Conservation (phyloP, 768 basidiomycete species). For the Mycena indigotica region DNA sequence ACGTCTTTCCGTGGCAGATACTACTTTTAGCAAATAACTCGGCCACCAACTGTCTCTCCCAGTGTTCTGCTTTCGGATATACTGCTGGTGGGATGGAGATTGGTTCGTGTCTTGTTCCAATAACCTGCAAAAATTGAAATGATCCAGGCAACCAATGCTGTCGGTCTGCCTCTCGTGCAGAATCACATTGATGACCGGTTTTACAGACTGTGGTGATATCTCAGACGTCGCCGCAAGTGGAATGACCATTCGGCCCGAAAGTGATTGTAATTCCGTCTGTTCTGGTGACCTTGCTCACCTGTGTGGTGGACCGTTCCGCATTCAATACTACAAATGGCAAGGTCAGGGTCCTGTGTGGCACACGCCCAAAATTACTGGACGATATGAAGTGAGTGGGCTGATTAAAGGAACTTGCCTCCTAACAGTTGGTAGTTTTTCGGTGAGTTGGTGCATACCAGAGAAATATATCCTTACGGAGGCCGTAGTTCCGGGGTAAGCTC, state of each 20-base stretch:
- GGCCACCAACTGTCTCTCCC: conserved; percentile 59
- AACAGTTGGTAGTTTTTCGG: conserved; percentile 44
- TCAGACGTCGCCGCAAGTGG: conserved; percentile 46
- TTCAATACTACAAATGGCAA: conserved; percentile 59
- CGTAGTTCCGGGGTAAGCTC: conserved; percentile 40
- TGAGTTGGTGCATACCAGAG: no score
- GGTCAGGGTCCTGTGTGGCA: conserved; percentile 63
- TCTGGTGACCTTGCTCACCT: conserved; percentile 70
- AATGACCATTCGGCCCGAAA: conserved; percentile 28
- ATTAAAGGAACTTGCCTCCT: neutral
- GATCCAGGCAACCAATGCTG: conserved; percentile 62
- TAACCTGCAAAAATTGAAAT: conserved; percentile 37
- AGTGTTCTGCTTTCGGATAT: conserved; percentile 73
- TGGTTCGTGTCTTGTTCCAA: neutral
- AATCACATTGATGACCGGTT: neutral
- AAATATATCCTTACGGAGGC: no score
- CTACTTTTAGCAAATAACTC: neutral
- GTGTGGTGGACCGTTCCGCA: conserved; percentile 60
- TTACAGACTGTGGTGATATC: conserved; percentile 69
- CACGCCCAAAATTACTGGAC: conserved; percentile 63
- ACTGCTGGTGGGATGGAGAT: conserved; percentile 65
- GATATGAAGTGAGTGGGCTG: conserved; percentile 58
- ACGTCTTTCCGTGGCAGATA: neutral
- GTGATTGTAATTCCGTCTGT: conserved; percentile 53
- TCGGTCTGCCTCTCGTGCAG: conserved; percentile 37